Percentiles rank a stretch among this genome's conserved stretches.
phyloP scores from a whole-genome alignment of 805 yeast genomes.

The Maudiozyma saulgeensis region DNA sequence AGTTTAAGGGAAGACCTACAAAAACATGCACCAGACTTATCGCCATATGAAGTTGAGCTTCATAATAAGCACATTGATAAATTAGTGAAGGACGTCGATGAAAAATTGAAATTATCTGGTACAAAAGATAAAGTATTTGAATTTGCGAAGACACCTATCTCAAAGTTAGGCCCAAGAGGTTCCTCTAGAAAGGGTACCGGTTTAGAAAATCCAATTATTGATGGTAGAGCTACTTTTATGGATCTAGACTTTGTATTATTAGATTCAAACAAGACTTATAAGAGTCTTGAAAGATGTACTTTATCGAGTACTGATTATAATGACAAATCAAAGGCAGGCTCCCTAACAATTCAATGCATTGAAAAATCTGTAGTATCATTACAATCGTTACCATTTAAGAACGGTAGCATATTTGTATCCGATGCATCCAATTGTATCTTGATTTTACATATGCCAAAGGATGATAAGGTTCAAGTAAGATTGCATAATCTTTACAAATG shows the following conservation, averaged over 20 bases:
- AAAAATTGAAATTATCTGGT: neutral
- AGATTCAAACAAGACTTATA: constrained; percentile 4
- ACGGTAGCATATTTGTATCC: constrained; percentile 20
- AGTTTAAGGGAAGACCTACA: neutral
- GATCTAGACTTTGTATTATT: constrained; percentile 3
- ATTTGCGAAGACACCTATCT: neutral
- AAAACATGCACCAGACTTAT: constrained; percentile 1
- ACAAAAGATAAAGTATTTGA: neutral
- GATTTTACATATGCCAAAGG: constrained; percentile 5
- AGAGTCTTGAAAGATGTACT: constrained; percentile 10
- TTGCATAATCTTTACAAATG: constrained; percentile 17
- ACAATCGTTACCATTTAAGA: constrained; percentile 10
- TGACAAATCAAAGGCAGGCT: constrained; percentile 7
- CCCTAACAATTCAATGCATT: constrained; percentile 13
- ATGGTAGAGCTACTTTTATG: neutral
- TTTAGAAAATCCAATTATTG: neutral
- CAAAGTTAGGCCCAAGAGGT: neutral
- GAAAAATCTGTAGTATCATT: constrained; percentile 9
- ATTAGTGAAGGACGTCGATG: neutral
- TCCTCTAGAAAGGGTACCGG: neutral
- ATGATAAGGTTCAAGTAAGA: constrained; percentile 19
- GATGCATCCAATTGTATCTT: constrained; percentile 12
- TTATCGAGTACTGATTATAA: constrained; percentile 1
- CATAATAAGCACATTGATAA: constrained; percentile 1
- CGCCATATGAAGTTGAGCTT: neutral